Base-by-base conservation (phyloP, 2,329 filamentous ascomycete genomes). In the Fusarium albosuccineum region DNA sequence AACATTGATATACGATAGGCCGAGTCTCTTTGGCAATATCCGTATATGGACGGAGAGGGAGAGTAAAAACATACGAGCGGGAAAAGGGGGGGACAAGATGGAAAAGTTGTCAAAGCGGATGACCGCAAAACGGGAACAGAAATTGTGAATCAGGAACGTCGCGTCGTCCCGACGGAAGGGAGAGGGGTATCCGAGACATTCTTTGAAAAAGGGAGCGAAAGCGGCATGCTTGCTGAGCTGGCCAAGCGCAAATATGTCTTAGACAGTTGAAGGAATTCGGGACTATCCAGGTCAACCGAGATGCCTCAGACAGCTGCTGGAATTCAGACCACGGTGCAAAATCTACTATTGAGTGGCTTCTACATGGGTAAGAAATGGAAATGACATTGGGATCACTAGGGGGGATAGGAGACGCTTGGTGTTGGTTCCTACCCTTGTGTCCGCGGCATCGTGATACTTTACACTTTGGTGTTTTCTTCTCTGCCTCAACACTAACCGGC, bases 131-230 rank as follows among this genome's bases (percentile, higher is more conserved):
- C 30, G 10, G 30, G 30, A 33, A 10, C 17, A 22, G 16, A 52
- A 27, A 46, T 37, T 8, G 5, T 56, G 37, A 48, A 49, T 33
- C 40, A 30, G 40, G 42, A 26, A 45, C 64, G 44, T 61, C 50
- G 60, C 54, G 51, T 41, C 64, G 64, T 65, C 60, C 64, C 64
- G 64, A 56, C 54, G 64, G 64, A 58, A 67, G 51, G 27, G 41
- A 53, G 52, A 49, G 46, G 48, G 37, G 4, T 55, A 37, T 57
- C 26, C 27, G 42, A 67, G 65, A 68, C 51, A 68, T 42, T 45
- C 4, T 9, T 41, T 6, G 29, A 33, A 50, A 33, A 30, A 53
- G 67, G 65, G 65, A 60, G 66, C 17, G 17, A 39, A 30, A 27
- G 13, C 29, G 52, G 40, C 39, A 58, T 66, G 49, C 42, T 41